Evolutionary conservation across 2,329 filamentous ascomycete species (phyloP).

Genomic region (Pseudopyricularia javanii): DNA sequence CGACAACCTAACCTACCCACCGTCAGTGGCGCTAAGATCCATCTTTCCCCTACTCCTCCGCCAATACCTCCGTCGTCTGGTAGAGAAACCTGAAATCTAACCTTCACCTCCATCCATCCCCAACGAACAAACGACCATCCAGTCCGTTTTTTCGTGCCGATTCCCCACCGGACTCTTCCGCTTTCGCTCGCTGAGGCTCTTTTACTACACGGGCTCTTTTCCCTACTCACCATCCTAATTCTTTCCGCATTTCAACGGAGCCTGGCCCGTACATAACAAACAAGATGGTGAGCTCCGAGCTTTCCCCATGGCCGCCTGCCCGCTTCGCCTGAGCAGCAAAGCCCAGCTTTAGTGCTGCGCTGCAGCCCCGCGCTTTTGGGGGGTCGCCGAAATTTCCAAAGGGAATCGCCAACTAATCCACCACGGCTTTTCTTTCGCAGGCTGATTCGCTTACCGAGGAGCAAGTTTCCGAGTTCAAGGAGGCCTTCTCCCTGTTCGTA

Average conservation of each 20-base stretch:
- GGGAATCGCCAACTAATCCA: neutral
- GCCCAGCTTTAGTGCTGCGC: neutral
- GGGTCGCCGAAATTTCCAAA: neutral
- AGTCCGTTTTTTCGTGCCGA: neutral
- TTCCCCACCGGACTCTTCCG: neutral
- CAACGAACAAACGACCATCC: neutral
- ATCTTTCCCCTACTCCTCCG: neutral
- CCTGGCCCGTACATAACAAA: neutral
- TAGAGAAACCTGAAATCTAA: neutral
- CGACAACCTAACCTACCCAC: neutral
- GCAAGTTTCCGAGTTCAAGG: constrained; percentile 99
- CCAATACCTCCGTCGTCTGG: neutral
- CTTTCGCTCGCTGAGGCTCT: neutral
- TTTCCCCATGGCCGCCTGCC: neutral
- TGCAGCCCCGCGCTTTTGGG: neutral
- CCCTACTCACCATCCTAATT: neutral
- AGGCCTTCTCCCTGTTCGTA: constrained; percentile 99
- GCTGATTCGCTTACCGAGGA: constrained; percentile 98
- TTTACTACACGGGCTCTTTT: neutral
- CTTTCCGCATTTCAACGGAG: neutral
- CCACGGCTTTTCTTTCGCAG: constrained; percentile 36
- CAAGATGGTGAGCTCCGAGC: neutral
- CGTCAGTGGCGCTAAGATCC: neutral
- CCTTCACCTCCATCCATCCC: neutral
- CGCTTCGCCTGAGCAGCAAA: no score